Base-by-base conservation (phyloP, 2,329 filamentous ascomycete genomes). In the Cryoendolithus antarcticus region DNA sequence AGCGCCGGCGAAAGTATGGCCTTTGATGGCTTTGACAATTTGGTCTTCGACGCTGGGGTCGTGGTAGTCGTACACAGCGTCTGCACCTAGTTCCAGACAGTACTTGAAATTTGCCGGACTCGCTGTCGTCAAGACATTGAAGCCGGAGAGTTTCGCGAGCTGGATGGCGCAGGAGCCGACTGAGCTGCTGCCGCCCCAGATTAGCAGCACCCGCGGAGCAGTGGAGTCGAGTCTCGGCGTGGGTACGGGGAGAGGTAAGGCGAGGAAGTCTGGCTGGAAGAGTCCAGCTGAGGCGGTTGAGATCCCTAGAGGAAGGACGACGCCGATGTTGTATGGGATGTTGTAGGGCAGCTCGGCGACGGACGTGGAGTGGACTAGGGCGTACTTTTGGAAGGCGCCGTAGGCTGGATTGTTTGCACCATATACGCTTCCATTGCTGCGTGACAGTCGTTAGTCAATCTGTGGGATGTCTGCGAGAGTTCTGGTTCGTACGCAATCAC, bases 261-360 rank as follows among this genome's bases (percentile, higher is more conserved):
- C 32, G n/a, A 56, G 44, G 38, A 46, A 54, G 39, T 39, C 43
- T 32, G 46, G 44, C 19, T 53, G 50, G 13, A 45, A 56, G 4
- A 56, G 54, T 8, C 57, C 59, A 12, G 55, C 50, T 8, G 63
- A 48, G 4, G 63, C 62, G 0, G 65, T 66, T 4, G 61, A 60
- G 39, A 66, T 57, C 3, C 55, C 58, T 3, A 66, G 55, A 2
- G 64, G 64, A 0, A 68, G 56, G 2, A 67, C 62, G n/a, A 58
- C 53, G 32, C 58, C 64, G 3, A 53, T 44, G 3, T 53, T 56
- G 38, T 56, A 63, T 31, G 54, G 48, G n/a, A 67, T 51, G 4
- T 46, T 51, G 33, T 56, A 52, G 0, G 64, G 63, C 13, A 67
- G 58, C 15, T 60, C 60, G 3, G 60, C 45, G n/a, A 60, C 54